Evolutionary conservation across 306 rosid genomes (phyloP).

Genomic region (Malus sieversii): DNA sequence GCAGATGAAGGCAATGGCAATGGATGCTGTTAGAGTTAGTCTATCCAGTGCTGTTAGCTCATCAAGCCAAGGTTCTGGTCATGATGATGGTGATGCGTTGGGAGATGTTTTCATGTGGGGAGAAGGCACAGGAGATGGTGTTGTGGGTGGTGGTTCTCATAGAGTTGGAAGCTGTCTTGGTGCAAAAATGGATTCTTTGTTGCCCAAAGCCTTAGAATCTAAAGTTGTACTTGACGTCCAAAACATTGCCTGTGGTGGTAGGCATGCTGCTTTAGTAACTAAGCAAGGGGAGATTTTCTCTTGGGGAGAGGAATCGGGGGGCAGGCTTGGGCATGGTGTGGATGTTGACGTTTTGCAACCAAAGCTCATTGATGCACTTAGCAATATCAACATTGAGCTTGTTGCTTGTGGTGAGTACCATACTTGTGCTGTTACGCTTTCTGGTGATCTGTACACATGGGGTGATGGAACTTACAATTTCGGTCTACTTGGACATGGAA

Average conservation of each 20-base stretch:
- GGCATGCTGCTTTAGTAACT: conserved; percentile 91
- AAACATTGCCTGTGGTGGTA: conserved; percentile 92
- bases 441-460: conserved; percentile 98
- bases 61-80: conserved; percentile 99
- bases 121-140: conserved; percentile 93
- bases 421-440: conserved; percentile 91
- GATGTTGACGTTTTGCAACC: conserved; percentile 85
- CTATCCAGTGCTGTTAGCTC: conserved; percentile 98
- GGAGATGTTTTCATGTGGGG: conserved; percentile 99
- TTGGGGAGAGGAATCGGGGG: conserved; percentile 98
- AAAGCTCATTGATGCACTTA: conserved; percentile 82
- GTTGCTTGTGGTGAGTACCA: conserved; percentile 99
- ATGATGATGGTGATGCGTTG: conserved; percentile 96
- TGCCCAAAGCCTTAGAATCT: conserved; percentile 96
- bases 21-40: conserved; percentile 98
- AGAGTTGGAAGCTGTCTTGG: conserved; percentile 63
- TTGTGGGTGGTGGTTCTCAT: conserved; percentile 83
- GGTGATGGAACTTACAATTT: conserved; percentile 92
- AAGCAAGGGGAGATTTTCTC: conserved; percentile 96
- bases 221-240: conserved; percentile 93
- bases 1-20: conserved; percentile 75
- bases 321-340: conserved; percentile 99
- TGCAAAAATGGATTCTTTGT: conserved; percentile 70
- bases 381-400: conserved; percentile 82
- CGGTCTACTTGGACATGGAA: conserved; percentile 96